phyloP scores from a whole-genome alignment of 2,329 filamentous ascomycete species.

The Endoconidiophora polonica region DNA sequence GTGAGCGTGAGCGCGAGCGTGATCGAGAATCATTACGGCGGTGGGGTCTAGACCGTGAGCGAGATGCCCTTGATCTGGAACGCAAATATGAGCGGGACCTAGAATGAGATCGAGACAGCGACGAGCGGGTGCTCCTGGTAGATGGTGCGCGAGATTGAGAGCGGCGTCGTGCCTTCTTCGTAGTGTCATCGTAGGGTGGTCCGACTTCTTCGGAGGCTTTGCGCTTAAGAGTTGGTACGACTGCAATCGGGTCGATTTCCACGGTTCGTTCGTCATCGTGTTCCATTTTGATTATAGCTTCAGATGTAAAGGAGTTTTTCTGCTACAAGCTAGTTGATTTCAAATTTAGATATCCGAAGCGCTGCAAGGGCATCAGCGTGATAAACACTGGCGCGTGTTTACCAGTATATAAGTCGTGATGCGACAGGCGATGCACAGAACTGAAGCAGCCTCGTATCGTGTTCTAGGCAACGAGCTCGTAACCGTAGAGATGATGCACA shows the following conservation, averaged over 20 bases:
- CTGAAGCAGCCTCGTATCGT: too few species aligned
- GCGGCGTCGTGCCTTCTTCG: constrained; percentile 8
- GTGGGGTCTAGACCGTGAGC: neutral
- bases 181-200: neutral
- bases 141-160: neutral
- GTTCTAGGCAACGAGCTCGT: too few species aligned
- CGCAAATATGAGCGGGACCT: neutral
- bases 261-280: too few species aligned
- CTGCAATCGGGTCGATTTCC: neutral
- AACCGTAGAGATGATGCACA: too few species aligned
- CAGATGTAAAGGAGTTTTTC: too few species aligned
- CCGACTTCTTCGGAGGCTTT: constrained; percentile 8
- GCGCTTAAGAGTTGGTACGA: constrained; percentile 7
- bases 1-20: neutral
- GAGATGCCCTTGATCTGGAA: neutral
- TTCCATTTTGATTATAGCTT: too few species aligned
- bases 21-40: neutral
- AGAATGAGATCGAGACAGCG: neutral
- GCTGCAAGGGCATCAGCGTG: too few species aligned
- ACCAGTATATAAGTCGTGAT: too few species aligned
- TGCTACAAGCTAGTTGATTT: too few species aligned
- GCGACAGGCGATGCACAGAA: too few species aligned
- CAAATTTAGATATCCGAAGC: too few species aligned
- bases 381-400: too few species aligned
- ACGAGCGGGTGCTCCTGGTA: neutral